Evolutionary conservation across 202 grass and related monocot species (phyloP).

Genomic region (Zizania palustris): DNA sequence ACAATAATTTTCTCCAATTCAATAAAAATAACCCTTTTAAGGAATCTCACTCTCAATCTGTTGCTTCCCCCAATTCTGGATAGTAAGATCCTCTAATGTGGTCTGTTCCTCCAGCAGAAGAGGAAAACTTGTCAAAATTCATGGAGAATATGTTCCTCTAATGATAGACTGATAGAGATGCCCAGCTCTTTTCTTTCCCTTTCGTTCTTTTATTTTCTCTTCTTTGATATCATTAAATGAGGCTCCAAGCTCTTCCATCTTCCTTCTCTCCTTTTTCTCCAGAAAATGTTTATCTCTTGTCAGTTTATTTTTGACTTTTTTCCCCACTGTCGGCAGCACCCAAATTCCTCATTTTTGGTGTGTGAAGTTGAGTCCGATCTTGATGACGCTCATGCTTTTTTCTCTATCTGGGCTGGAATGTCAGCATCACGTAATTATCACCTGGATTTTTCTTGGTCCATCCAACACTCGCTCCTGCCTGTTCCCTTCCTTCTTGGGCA

Average conservation of each 20-base stretch:
- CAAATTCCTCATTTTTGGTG: conserved; percentile 44
- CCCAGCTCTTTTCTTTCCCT: conserved; percentile 9
- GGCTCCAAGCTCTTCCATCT: neutral
- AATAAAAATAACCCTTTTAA: neutral
- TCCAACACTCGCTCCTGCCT: conserved; percentile 19
- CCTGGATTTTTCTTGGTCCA: conserved; percentile 36
- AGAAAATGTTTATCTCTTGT: conserved; percentile 12
- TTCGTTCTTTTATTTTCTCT: conserved; percentile 6
- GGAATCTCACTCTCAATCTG: neutral
- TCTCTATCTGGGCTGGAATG: conserved; percentile 49
- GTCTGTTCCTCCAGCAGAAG: neutral
- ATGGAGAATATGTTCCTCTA: conserved; percentile 32
- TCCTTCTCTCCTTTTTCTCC: neutral
- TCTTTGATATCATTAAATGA: conserved; percentile 35
- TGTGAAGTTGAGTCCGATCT: conserved; percentile 34
- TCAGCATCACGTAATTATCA: conserved; percentile 41
- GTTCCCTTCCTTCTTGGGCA: conserved; percentile 9
- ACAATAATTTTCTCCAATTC: neutral
- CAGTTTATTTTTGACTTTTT: neutral
- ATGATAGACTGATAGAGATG: conserved; percentile 7
- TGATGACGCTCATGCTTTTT: conserved; percentile 40
- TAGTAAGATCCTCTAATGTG: neutral
- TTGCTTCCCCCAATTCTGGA: neutral
- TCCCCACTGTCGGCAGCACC: conserved; percentile 44
- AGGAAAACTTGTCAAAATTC: conserved; percentile 14